Evolutionary conservation across 768 basidiomycete species (phyloP).

Genomic region (Cubamyces lactineus): DNA sequence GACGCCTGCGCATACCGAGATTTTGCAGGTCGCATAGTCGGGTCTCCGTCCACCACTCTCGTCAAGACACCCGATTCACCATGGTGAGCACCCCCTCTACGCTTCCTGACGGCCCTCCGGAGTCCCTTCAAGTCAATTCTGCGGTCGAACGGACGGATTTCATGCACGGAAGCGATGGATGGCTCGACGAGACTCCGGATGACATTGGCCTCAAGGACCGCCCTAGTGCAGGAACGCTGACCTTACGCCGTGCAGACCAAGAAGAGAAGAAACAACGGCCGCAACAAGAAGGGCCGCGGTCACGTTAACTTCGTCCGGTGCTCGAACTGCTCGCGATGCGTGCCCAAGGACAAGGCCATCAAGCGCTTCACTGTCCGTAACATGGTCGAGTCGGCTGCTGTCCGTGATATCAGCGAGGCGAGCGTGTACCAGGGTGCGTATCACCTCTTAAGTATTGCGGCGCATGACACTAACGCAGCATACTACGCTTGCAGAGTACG

Average conservation of each 20-base stretch:
- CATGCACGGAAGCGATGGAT: slow-evolving; percentile 36
- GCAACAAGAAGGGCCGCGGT: slow-evolving; percentile 99
- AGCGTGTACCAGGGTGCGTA: slow-evolving; percentile 86
- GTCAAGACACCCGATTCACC: slow-evolving; percentile 39
- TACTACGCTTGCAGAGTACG: slow-evolving; percentile 68
- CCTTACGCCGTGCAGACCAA: slow-evolving; percentile 67
- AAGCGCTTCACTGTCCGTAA: slow-evolving; percentile 99
- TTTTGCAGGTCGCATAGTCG: slow-evolving; percentile 16
- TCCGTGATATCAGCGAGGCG: slow-evolving; percentile 96
- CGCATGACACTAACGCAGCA: background rate
- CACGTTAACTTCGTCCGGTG: slow-evolving; percentile 94
- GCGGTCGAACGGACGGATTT: slow-evolving; percentile 16
- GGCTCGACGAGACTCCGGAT: slow-evolving; percentile 33
- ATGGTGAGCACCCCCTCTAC: slow-evolving; percentile 38
- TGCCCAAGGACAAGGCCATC: slow-evolving; percentile 99
- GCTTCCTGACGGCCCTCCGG: slow-evolving; percentile 1
- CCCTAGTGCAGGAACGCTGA: slow-evolving; percentile 24
- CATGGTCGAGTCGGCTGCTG: slow-evolving; percentile 99
- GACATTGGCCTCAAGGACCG: slow-evolving; percentile 16
- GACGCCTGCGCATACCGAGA: slow-evolving; percentile 15
- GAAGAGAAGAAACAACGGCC: slow-evolving; percentile 99
- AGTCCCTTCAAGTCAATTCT: slow-evolving; percentile 10
- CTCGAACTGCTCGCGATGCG: slow-evolving; percentile 99
- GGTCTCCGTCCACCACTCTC: slow-evolving; percentile 28
- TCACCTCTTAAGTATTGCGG: background rate